phyloP scores from a whole-genome alignment of 495 filamentous ascomycete genomes.

The Aspergillus taichungensis region DNA sequence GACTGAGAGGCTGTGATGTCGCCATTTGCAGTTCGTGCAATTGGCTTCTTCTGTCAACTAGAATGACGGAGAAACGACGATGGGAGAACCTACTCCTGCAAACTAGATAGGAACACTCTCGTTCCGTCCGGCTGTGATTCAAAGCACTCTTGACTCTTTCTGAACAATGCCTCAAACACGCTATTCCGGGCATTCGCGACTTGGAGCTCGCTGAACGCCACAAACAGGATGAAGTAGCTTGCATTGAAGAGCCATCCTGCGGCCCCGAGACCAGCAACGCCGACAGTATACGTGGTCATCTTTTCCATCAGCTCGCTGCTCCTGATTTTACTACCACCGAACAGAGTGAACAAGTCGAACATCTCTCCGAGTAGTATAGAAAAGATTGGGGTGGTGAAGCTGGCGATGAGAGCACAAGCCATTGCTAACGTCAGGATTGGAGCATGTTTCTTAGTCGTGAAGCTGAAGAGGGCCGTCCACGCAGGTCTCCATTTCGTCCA shows the following conservation, averaged over 20 bases:
- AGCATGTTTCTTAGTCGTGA: constrained; percentile 58
- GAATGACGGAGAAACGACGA: too few relatives aligned
- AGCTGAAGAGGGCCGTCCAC: constrained; percentile 57
- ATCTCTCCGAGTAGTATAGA: constrained; percentile 67
- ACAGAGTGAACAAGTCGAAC: constrained; percentile 63
- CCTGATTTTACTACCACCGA: constrained; percentile 46
- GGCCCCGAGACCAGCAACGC: constrained; percentile 51
- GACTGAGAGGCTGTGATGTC: constrained; percentile 69
- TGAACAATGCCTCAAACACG: constrained; percentile 58
- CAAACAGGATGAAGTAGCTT: constrained; percentile 57
- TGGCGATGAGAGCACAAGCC: constrained; percentile 49
- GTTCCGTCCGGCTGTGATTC: constrained; percentile 65
- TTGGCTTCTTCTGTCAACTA: constrained; percentile 42
- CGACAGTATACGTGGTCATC: constrained; percentile 48
- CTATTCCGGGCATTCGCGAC: constrained; percentile 52
- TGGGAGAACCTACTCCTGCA: constrained; percentile 59
- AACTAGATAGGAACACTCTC: constrained; percentile 55
- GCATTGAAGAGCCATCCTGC: constrained; percentile 57
- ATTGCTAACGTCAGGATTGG: constrained; percentile 43
- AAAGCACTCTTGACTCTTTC: constrained; percentile 76
- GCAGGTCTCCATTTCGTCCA: constrained; percentile 11
- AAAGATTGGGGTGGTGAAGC: constrained; percentile 51
- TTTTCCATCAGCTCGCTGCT: constrained; percentile 42
- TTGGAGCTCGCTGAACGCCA: constrained; percentile 74
- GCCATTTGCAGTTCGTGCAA: constrained; percentile 75